Conservation (phyloP, 2,329 filamentous ascomycete genomes). For the Stagonosporopsis vannaccii region DNA sequence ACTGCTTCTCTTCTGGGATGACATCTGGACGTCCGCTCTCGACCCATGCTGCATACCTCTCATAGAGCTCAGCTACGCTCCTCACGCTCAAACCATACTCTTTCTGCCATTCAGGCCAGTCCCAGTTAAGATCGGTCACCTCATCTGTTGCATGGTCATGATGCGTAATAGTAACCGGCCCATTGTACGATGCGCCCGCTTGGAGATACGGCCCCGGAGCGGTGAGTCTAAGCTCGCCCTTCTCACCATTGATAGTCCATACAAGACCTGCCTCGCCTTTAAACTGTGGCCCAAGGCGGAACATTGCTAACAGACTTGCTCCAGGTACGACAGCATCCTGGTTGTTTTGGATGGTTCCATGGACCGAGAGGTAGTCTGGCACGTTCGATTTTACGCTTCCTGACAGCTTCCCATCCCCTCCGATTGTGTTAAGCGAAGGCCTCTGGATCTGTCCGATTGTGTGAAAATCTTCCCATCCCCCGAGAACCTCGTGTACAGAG, state of each 20-base stretch:
- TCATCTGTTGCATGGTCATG: constrained; percentile 37
- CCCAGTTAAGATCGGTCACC: constrained; percentile 46
- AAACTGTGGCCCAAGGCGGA: constrained; percentile 27
- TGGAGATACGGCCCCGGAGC: constrained; percentile 56
- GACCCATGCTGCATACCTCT: constrained; percentile 37
- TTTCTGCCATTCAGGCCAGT: constrained; percentile 51
- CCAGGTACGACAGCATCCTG: constrained; percentile 8
- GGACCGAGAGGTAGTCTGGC: constrained; percentile 54
- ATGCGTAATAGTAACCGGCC: constrained; percentile 32
- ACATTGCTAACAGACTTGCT: constrained; percentile 19
- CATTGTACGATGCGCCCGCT: constrained; percentile 16
- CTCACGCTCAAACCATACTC: constrained; percentile 29
- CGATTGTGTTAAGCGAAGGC: constrained; percentile 17
- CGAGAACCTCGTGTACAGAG: constrained; percentile 29
- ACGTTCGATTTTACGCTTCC: constrained; percentile 46
- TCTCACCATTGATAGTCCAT: constrained; percentile 28
- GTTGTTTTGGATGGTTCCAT: constrained; percentile 38
- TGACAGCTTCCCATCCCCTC: constrained; percentile 2
- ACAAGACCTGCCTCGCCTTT: constrained; percentile 19
- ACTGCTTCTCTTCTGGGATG: constrained; percentile 26
- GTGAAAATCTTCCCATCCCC: constrained; percentile 22
- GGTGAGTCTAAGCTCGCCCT: constrained; percentile 24
- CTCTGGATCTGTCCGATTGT: constrained; percentile 29
- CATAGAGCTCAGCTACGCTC: constrained; percentile 39
- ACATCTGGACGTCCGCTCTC: constrained; percentile 17